Base-by-base conservation (phyloP, 2,329 filamentous ascomycete genomes). In the Neonectria magnoliae region DNA sequence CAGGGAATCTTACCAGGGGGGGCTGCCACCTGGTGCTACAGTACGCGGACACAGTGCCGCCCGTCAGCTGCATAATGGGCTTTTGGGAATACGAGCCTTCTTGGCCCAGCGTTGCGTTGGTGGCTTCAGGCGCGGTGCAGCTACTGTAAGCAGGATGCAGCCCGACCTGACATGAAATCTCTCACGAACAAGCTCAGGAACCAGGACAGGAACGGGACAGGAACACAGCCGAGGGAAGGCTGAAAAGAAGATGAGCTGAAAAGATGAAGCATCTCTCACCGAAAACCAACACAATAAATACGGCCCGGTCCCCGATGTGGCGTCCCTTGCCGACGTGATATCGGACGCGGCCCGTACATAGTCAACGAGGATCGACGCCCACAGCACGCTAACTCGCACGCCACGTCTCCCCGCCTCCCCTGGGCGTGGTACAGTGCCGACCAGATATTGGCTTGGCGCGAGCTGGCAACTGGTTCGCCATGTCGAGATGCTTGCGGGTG, bases 401-500 rank as follows among this genome's bases (percentile, higher is more conserved):
- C 57, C 57, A 60, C 57, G 29, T 50, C 60, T 13, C 31, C 31
- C 31, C 11, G 11, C 1, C 13, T 6, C 31, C 18, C 52, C 52
- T 52, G 51, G 36, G 41, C 13, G 62, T 61, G 52, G 38, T 48
- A 61, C 53, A 52, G 48, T 52, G 47, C 48, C 57, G 47, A n/a
- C 29, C 5, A 42, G 52, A 57, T 61, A 65, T 65, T 61, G 57
- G 62, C 62, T 65, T 57, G 62, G 62, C 62, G 38, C 14, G 3
- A n/a, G 36, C 36, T n/a, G 36, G 36, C 57, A 60, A 51, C 44
- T 59, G 48, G 55, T 58, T 62, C 50, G 44, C 48, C 16, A 31
- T 48, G 50, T 33, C 25, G 18, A 50, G 22, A 18, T 55, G 55
- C 48, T 20, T 8, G 55, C 13, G 38, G 31, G 55, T 51, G 50